Conservation (phyloP, 129 eudicot genomes). For the Rutidosis leptorrhynchoides region DNA sequence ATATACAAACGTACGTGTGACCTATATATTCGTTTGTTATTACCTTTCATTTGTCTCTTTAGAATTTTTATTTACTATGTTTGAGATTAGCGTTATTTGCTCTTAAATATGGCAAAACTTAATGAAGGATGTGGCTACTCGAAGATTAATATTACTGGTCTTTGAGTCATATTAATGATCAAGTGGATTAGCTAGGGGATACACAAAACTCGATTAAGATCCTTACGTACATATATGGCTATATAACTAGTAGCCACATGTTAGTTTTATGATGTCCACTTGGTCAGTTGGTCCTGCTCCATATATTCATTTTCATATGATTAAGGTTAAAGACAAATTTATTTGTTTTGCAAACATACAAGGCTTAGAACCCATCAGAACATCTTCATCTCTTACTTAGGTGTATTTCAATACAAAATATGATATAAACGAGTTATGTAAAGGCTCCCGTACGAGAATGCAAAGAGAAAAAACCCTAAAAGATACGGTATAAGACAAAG, state of each 20-base stretch:
- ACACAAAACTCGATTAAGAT: background rate
- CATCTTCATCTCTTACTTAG: no score
- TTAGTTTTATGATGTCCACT: conserved; percentile 1
- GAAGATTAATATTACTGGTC: conserved; percentile 3
- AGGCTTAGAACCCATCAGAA: background rate
- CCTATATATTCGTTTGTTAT: no score
- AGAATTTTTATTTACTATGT: no score
- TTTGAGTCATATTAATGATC: conserved; percentile 6
- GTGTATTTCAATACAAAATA: no score
- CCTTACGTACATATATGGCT: background rate
- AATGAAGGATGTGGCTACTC: conserved; percentile 22
- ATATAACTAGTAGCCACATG: conserved; percentile 18
- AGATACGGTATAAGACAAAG: no score
- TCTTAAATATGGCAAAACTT: background rate
- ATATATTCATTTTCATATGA: background rate
- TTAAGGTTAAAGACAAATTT: conserved; percentile 1
- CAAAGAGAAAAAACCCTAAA: no score
- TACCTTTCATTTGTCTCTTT: no score
- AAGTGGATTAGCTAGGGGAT: conserved; percentile 14
- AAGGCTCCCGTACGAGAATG: no score
- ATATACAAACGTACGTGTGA: no score
- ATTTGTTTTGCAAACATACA: conserved; percentile 1
- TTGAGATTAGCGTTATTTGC: background rate
- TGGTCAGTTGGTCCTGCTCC: background rate
- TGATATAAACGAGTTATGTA: no score